Evolutionary conservation across 2,329 filamentous ascomycete species (phyloP), one percentile per base, ranked within the genome.

Genomic region (Diaporthe longicolla): DNA sequence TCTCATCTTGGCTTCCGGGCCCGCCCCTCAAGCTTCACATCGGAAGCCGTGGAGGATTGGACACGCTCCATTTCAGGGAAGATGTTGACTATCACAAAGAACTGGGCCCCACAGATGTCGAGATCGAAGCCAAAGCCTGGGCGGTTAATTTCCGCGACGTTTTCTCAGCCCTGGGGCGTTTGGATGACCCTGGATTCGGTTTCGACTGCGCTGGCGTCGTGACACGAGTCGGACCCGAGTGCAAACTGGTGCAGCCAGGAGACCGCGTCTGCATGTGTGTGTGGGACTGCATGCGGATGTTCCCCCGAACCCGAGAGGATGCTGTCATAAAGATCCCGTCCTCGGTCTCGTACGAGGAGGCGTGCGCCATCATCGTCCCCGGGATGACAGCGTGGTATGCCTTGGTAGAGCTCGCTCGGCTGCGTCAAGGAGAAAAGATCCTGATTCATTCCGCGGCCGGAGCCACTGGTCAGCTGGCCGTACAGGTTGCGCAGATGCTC

Each of bases 361-460:
- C 65, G 11, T 71, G 70, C 17, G 37, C 66, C 6, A 8, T 65
- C 26, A 58, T 58, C 26, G n/a, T 35, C 1, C 58, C 66, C 6
- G 57, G 21, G 1, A 52, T 68, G 10, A 74, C 72, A 0, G 87
- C 86, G 1, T 83, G 82, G 66, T 84, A 87, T 72, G 81, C 81
- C 8, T 77, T 89, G 35, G 29, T 76, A 3, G 43, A 81, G 24
- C 55, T 81, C 21, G 81, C 79, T 0, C 74, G 76, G 0, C 77
- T 85, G 1, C 71, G 74, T 4, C 66, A 68, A 0, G 79, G 77
- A 6, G 76, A 81, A 48, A 82, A 76, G 5, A 78, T 87, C 4
- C 79, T 88, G 3, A 79, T 89, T 17, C 85, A 87, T 61, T 80
- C 81, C 7, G 87, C 82, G 8, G 82, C 84, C 10, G 84, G 85